A percentile compares a stretch with the other conserved stretches of the same genome.
Evolutionary conservation across 2,329 filamentous ascomycete genomes (phyloP).

Genomic region (Calonectria multiphialidica): DNA sequence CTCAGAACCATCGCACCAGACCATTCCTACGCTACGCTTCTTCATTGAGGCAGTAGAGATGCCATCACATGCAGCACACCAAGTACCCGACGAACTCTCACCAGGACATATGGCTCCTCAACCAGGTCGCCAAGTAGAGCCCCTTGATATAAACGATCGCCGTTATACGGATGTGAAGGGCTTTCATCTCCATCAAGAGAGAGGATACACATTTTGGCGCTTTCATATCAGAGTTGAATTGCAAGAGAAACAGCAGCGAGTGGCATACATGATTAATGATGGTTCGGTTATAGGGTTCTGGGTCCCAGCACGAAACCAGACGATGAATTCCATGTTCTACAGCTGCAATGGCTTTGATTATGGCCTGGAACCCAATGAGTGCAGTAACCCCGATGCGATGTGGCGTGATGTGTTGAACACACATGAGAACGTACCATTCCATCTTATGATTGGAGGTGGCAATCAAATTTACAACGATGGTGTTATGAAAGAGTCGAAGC

Average conservation of each 20-base stretch:
- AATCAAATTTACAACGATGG: constrained; percentile 97
- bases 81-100: no score
- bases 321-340: constrained; percentile 99
- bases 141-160: constrained; percentile 74
- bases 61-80: constrained; percentile 80
- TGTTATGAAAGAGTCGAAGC: constrained; percentile 78
- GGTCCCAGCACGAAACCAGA: constrained; percentile 85
- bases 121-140: constrained; percentile 86
- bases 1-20: constrained; percentile 83
- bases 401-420: constrained; percentile 96
- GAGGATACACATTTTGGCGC: constrained; percentile 94
- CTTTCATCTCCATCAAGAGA: constrained; percentile 84
- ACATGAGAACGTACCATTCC: constrained; percentile 92
- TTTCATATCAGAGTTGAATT: constrained; percentile 97
- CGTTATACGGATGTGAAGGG: constrained; percentile 88
- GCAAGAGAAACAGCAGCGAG: constrained; percentile 79
- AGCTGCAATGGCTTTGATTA: constrained; percentile 92
- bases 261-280: constrained; percentile 95
- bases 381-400: constrained; percentile 93
- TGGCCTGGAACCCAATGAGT: constrained; percentile 70
- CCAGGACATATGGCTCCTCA: no score
- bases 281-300: constrained; percentile 92
- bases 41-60: constrained; percentile 90
- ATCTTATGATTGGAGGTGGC: constrained; percentile 97
- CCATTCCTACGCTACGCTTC: constrained; percentile 81